Conservation (phyloP, 495 filamentous ascomycete species). For the Cercophora newfieldiana region DNA sequence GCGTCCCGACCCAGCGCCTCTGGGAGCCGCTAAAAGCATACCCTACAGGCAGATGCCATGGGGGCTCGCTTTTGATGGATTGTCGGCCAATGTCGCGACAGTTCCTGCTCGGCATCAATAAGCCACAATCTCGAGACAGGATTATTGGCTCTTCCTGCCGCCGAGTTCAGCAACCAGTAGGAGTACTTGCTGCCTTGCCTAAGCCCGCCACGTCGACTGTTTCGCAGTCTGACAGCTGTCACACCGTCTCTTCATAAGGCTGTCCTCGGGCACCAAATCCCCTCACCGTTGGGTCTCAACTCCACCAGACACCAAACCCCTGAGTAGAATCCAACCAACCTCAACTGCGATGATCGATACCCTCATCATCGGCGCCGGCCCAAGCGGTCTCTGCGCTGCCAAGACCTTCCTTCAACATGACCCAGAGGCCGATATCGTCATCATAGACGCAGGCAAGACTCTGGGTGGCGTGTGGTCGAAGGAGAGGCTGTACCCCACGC, state of each 20-base stretch:
- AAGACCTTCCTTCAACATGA: slow-evolving; percentile 62
- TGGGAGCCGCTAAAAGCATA: neutral
- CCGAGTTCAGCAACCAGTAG: neutral
- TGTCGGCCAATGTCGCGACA: neutral
- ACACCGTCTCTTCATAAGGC: too few relatives aligned
- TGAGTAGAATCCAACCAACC: neutral
- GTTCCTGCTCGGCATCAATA: neutral
- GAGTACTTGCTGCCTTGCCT: too few relatives aligned
- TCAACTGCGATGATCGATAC: slow-evolving; percentile 20
- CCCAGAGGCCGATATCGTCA: slow-evolving; percentile 34
- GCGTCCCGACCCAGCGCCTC: neutral
- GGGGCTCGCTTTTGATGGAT: neutral
- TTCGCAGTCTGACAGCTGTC: too few relatives aligned
- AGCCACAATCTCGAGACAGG: neutral
- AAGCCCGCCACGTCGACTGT: too few relatives aligned
- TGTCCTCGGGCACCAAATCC: too few relatives aligned
- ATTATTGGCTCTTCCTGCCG: neutral
- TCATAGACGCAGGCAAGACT: slow-evolving; percentile 47
- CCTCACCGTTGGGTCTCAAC: too few relatives aligned
- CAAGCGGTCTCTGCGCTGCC: slow-evolving; percentile 68
- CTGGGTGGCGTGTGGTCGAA: slow-evolving; percentile 55
- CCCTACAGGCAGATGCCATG: neutral
- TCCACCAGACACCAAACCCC: too few relatives aligned
- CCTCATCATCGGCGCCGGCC: slow-evolving; percentile 60
- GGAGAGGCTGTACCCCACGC: slow-evolving; percentile 53